These are phyloP conservation scores for Apophysomyces trapeziformis DNA, from an alignment of 371 early-diverging fungal species.

Conservation along the genomic window DNA sequence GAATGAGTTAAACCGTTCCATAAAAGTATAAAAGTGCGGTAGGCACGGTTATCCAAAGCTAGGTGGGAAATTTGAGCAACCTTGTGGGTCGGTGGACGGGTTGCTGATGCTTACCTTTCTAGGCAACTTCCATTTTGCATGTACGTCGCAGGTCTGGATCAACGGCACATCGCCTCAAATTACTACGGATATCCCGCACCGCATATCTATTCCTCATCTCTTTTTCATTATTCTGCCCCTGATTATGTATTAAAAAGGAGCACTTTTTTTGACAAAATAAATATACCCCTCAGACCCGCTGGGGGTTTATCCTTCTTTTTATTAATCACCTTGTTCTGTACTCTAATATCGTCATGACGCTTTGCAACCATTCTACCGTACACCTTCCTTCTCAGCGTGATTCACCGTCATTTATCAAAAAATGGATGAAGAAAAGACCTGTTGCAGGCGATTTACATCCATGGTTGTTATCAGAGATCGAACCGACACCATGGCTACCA, in stretches of 20 bases:
- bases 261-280: not conserved
- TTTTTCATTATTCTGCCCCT: slow-evolving; percentile 9
- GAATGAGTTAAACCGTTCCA: slow-evolving; percentile 17
- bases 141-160: slow-evolving; percentile 4
- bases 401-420: slow-evolving; percentile 9
- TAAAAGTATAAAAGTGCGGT: slow-evolving; percentile 30
- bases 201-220: not conserved
- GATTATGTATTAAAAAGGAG: slow-evolving; percentile 7
- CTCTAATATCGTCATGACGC: slow-evolving; percentile 13
- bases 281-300: not conserved
- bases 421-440: slow-evolving; percentile 23
- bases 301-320: not conserved
- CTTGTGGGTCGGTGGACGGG: not conserved
- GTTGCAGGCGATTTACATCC: slow-evolving; percentile 22
- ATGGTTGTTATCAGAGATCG: slow-evolving; percentile 10
- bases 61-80: slow-evolving; percentile 8
- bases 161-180: not conserved
- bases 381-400: slow-evolving; percentile 18
- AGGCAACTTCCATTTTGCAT: slow-evolving; percentile 8
- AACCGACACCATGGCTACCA: slow-evolving; percentile 16
- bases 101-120: slow-evolving; percentile 1
- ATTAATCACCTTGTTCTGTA: not conserved
- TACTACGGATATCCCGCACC: not conserved
- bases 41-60: slow-evolving; percentile 28
- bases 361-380: slow-evolving; percentile 20